Evolutionary conservation across 1,139 yeast species (phyloP).

Genomic region (Hyphopichia buzzinii): DNA sequence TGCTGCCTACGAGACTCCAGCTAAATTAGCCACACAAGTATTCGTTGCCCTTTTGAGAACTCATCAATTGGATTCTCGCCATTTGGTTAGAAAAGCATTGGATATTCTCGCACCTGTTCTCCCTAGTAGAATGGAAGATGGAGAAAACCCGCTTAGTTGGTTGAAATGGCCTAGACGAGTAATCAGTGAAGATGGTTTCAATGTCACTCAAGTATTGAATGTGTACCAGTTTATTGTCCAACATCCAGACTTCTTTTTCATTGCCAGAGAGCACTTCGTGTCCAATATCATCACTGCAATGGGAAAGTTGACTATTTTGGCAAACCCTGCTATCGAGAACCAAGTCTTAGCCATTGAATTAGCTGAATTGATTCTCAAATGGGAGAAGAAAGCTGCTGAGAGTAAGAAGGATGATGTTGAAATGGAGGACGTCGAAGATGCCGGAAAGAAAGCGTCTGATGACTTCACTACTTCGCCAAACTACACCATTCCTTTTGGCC

Average conservation of each 20-base stretch:
- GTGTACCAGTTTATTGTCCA: slow-evolving; percentile 88
- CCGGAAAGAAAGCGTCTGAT: slow-evolving; percentile 13
- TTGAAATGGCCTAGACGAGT: slow-evolving; percentile 94
- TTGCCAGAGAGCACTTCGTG: slow-evolving; percentile 84
- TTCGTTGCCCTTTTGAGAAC: slow-evolving; percentile 87
- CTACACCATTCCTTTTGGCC: slow-evolving; percentile 70
- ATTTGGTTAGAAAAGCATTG: slow-evolving; percentile 81
- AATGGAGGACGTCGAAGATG: slow-evolving; percentile 15
- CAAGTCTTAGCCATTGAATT: slow-evolving; percentile 85
- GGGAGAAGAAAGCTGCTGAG: slow-evolving; percentile 64
- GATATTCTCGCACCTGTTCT: slow-evolving; percentile 89
- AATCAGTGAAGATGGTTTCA: slow-evolving; percentile 84
- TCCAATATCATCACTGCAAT: slow-evolving; percentile 91
- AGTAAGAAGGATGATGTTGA: slow-evolving; percentile 8
- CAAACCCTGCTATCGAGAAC: slow-evolving; percentile 79
- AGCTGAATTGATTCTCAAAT: slow-evolving; percentile 77
- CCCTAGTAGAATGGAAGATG: slow-evolving; percentile 61
- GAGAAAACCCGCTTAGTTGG: slow-evolving; percentile 71
- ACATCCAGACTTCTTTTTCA: slow-evolving; percentile 80
- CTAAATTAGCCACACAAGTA: slow-evolving; percentile 85
- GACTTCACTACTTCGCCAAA: slow-evolving; percentile 42
- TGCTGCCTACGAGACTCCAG: slow-evolving; percentile 84
- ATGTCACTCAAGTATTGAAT: slow-evolving; percentile 78
- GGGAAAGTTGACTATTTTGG: slow-evolving; percentile 83
- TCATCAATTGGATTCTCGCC: slow-evolving; percentile 82